phyloP scores from a whole-genome alignment of 2,329 filamentous ascomycete species.

The Sclerotiophoma versabilis region DNA sequence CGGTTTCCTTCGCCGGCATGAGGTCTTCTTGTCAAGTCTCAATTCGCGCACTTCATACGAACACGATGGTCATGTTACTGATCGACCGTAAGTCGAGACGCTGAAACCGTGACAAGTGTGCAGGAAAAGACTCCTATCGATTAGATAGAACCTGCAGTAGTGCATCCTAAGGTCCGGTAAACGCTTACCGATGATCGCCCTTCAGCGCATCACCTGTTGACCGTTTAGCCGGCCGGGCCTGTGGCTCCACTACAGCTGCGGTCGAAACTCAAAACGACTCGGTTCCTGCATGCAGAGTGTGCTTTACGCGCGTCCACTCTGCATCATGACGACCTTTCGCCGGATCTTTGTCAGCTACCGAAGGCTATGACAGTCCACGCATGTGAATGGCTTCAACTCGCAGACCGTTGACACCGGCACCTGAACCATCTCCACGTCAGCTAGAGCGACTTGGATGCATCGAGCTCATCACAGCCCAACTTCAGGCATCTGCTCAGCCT shows the following conservation, averaged over 20 bases:
- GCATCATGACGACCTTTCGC: constrained; percentile 11
- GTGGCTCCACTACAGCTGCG: not conserved
- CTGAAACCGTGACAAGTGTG: constrained; percentile 2
- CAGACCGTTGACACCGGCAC: not conserved
- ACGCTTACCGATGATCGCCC: constrained; percentile 12
- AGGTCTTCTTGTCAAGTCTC: not conserved
- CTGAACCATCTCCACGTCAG: not conserved
- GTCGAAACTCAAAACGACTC: not conserved
- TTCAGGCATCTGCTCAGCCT: not conserved
- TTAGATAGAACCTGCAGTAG: constrained; percentile 30
- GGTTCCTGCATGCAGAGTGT: not conserved
- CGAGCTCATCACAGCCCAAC: not conserved
- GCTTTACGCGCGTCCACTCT: constrained; percentile 15
- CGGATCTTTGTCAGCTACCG: not conserved
- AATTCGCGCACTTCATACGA: not conserved
- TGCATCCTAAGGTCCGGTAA: constrained; percentile 11
- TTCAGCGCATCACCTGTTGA: constrained; percentile 6
- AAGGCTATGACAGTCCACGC: not conserved
- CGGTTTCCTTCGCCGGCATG: not conserved
- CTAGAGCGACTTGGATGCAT: not conserved
- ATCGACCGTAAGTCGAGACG: constrained; percentile 3
- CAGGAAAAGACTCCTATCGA: constrained; percentile 31
- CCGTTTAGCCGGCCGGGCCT: constrained; percentile 1
- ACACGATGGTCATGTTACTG: not conserved
- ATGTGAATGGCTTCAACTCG: not conserved